Evolutionary conservation across 805 yeast genomes (phyloP), one percentile per base, ranked within the genome.

Genomic region (Candida suzukii): DNA sequence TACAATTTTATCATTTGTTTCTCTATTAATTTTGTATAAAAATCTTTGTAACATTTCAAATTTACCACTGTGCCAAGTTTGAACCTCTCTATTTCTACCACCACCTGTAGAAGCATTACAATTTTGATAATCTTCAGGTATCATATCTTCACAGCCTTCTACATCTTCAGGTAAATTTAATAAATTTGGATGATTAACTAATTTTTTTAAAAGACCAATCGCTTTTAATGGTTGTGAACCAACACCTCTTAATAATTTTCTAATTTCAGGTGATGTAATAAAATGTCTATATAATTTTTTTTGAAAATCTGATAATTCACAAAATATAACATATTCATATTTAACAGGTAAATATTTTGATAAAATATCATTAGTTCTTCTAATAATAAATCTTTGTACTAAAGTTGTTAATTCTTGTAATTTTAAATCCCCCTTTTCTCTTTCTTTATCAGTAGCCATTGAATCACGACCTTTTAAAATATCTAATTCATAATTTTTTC

Each of bases 301-400:
- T 61, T 93, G 99, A 63, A 90, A 72, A 0, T 86, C 87, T 2
- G 91, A 74, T 41, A 93, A 64, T 34, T 80, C 82, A 46, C 93
- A 88, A 60, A 91, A 93, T n/a, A 93, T 84, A 19, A 93, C 98
- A 61, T 93, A 95, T 60, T 93, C 99, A 58, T 88, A 90, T 61
- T 93, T 93, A 47, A 95, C 87, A 0, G 99, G 99, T 45, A 93
- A 70, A 56, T 93, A 93, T 61, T 93, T 91, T 25, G 96, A 83
- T 41, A 93, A 68, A 52, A 93, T 86, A 60, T 93, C 99, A 64
- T 93, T 93, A 0, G 98, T 88, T 56, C 99, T 78, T 58, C 99
- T 74, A 45, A 93, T 93, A 58, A 93, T 93, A 59, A 91, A 91
- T 51, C 79, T 83, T 27, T 90, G 84, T 2, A 93, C 99, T 36